These are phyloP conservation scores for Fusarium clavum DNA, from an alignment of 2,329 filamentous ascomycete genomes.

Conservation along the genomic window DNA sequence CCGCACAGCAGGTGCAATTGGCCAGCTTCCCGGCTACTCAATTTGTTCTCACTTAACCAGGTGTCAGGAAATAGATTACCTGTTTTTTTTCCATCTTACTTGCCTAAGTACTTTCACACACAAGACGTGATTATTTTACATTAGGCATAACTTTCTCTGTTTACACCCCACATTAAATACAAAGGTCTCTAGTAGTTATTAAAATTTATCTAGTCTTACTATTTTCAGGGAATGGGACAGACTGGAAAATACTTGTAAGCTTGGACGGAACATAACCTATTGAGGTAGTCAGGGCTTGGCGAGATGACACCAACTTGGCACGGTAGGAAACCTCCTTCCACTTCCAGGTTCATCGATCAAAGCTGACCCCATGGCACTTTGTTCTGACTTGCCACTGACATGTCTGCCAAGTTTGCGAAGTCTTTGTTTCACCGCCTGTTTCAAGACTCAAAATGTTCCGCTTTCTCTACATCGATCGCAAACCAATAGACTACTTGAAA, in stretches of 20 bases:
- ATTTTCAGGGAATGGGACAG: too few relatives aligned
- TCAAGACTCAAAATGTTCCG: fast-evolving
- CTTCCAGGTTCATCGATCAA: background rate
- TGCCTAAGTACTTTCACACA: too few relatives aligned
- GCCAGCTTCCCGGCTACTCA: too few relatives aligned
- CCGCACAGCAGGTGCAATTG: too few relatives aligned
- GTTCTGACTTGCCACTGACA: background rate
- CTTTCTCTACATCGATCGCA: background rate
- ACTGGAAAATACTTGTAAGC: background rate
- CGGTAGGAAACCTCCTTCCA: background rate
- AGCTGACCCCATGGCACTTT: background rate
- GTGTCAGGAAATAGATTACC: too few relatives aligned
- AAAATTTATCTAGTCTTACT: too few relatives aligned
- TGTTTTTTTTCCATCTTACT: too few relatives aligned
- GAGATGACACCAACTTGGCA: background rate
- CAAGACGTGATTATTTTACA: too few relatives aligned
- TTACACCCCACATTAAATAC: too few relatives aligned
- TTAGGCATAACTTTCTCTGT: too few relatives aligned
- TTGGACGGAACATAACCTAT: background rate
- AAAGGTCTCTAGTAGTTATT: fast-evolving
- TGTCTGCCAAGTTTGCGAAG: background rate
- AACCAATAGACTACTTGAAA: fast-evolving
- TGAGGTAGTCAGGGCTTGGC: background rate
- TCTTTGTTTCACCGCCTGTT: background rate
- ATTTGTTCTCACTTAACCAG: too few relatives aligned